Evolutionary conservation across 495 filamentous ascomycete genomes (phyloP), one percentile per base, ranked within the genome.

Genomic region (Baudoinia panamericana): DNA sequence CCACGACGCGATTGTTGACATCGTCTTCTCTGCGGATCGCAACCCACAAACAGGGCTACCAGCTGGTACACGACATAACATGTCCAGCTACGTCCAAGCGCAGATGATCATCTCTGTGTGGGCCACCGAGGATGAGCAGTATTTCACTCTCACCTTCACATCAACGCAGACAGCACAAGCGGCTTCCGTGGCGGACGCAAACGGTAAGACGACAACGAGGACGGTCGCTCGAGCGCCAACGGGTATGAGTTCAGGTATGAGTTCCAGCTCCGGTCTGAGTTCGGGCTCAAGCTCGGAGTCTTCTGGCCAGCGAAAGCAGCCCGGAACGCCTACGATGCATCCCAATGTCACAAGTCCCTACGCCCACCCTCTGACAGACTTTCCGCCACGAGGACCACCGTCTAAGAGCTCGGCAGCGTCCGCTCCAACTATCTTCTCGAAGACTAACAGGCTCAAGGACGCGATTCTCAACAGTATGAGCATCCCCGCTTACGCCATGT

Each of bases 41-140:
- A 36, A 49, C 43, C 43, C 29, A 22, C n/a, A 22, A 15, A 45
- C 48, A 2, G 46, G 48, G 2, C 17, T 51, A 25, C 51, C 53
- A 0, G 23, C 22, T n/a, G 28, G 16, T 31, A 34, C 43, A 49
- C 60, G 30, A 43, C 68, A 49, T 39, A 46, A 54, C 40, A 42
- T 38, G 12, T 24, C 42, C 10, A 33, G 46, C n/a, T 47, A 57
- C 16, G 58, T 65, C 0, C 62, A 67, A 23, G 70, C 76, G 3
- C 76, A 72, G 50, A 77, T 81, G 77, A 76, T 79, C 24, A 65
- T 82, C 17, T 75, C 73, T 1, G 64, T 74, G 13, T 82, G 75
- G 72, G 63, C 65, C 20, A 58, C 78, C 16, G 70, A 72, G 29
- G 65, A 69, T 25, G 63, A 72, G 48, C 68, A 64, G 15, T 78